Base-by-base conservation (phyloP, 345 rosid genomes). In the Eucalyptus coolabah region DNA sequence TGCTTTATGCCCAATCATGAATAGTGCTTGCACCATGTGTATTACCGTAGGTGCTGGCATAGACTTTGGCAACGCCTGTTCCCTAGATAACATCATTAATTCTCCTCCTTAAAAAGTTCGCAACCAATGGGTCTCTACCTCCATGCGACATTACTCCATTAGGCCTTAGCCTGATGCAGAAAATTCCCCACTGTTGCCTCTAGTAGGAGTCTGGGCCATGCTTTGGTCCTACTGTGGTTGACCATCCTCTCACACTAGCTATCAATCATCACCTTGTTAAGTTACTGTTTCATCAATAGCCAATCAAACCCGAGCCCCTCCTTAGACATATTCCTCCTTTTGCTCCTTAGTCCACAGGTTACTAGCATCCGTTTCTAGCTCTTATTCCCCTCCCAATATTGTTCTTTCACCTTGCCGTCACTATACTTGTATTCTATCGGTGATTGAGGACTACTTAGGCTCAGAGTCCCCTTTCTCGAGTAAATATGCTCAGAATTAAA, bases 21-120 rank as follows among this genome's bases (percentile, higher is more conserved):
- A 5, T 19, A 72, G 5, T 18, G 12, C 23, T 3, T 19, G 7
- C 44, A 72, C 40, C 82, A 5, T 72, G 1, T 72, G 6, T 72
- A 72, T 72, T 19, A 19, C 7, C 44, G 40, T 11, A 18, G 42
- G 7, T 72, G 6, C 40, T 72, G 0, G 24, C 44, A 19, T 34
- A 34, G 82, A 72, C 45, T 32, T 19, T 72, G 82, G 26, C 44
- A 34, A 72, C 3, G 82, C 26, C 40, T 72, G 14, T 34, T 34
- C 44, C 44, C 26, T 0, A 9, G 0, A 72, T 18, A 19, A 72
- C 24, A 72, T 34, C 4, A 9, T 34, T 9, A 12, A 18, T 34
- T 72, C 44, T 32, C 40, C 14, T 69, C 42, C 13, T 16, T 6
- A 34, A 19, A n/a, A 72, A 18, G 44, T 5, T 69, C 23, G 2